Evolutionary conservation across 1,139 yeast species (phyloP).

Genomic region (Saccharomyces pastorianus): DNA sequence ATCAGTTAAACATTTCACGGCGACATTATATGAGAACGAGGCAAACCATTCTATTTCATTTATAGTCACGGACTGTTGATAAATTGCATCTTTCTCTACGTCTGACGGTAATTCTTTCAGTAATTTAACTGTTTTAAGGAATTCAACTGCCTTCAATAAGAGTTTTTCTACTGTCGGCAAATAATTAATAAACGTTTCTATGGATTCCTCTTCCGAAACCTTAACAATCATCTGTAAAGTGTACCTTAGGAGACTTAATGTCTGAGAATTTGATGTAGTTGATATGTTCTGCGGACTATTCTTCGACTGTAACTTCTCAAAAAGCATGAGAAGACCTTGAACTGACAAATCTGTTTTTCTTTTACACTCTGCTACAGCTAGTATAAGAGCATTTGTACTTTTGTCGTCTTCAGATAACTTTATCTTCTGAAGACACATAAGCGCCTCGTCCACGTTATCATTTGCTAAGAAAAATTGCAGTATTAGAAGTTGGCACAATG

Average conservation of each 20-base stretch:
- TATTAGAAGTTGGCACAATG: constrained; percentile 16
- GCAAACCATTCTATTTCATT: constrained; percentile 29
- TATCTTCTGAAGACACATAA: constrained; percentile 11
- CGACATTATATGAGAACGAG: constrained; percentile 21
- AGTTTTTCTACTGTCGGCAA: constrained; percentile 9
- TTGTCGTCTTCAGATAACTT: constrained; percentile 8
- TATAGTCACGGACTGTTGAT: constrained; percentile 11
- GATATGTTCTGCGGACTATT: background rate
- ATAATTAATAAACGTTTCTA: constrained; percentile 5
- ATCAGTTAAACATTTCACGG: constrained; percentile 12
- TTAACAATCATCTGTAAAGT: constrained; percentile 22
- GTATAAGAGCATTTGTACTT: constrained; percentile 16
- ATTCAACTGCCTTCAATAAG: constrained; percentile 10
- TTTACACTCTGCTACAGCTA: constrained; percentile 21
- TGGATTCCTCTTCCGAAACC: constrained; percentile 12
- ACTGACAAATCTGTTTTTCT: constrained; percentile 11
- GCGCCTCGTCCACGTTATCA: constrained; percentile 7
- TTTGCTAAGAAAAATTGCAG: constrained; percentile 9
- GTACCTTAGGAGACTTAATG: constrained; percentile 16
- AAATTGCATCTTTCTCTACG: background rate
- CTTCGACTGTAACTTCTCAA: constrained; percentile 13
- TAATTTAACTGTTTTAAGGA: constrained; percentile 7
- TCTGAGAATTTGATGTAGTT: constrained; percentile 9
- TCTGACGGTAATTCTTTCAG: constrained; percentile 1
- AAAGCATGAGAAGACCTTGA: constrained; percentile 13